phyloP scores from a whole-genome alignment of 345 rosid species.

The Anacardium occidentale region DNA sequence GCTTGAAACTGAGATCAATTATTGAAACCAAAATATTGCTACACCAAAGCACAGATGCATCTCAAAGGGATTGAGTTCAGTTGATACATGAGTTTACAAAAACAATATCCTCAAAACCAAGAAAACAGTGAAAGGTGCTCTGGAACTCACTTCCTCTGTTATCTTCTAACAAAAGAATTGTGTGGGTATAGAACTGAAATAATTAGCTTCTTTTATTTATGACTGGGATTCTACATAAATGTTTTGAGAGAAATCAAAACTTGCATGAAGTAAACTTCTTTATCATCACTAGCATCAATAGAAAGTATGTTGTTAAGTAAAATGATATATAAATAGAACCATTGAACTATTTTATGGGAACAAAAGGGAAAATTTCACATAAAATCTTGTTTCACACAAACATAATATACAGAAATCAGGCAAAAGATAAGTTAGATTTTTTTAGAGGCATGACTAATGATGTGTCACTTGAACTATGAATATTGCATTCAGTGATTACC shows the following conservation, averaged over 20 bases:
- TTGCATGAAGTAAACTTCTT: background rate
- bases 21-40: too few relatives aligned
- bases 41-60: too few relatives aligned
- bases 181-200: background rate
- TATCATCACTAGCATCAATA: background rate
- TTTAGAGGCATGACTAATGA: background rate
- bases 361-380: background rate
- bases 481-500: conserved; percentile 41
- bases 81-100: too few relatives aligned
- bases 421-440: background rate
- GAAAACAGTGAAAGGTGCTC: background rate
- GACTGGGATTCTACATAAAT: background rate
- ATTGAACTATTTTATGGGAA: background rate
- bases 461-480: background rate
- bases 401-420: background rate
- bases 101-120: too few relatives aligned
- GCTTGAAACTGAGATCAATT: too few relatives aligned
- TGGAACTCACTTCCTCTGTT: background rate
- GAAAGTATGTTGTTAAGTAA: too few relatives aligned
- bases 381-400: background rate
- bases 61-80: too few relatives aligned
- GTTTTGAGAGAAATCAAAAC: background rate
- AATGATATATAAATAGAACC: background rate
- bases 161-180: background rate
- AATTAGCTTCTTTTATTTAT: background rate